Base-by-base conservation (phyloP, 257 asterid species). In the Salvia hispanica region DNA sequence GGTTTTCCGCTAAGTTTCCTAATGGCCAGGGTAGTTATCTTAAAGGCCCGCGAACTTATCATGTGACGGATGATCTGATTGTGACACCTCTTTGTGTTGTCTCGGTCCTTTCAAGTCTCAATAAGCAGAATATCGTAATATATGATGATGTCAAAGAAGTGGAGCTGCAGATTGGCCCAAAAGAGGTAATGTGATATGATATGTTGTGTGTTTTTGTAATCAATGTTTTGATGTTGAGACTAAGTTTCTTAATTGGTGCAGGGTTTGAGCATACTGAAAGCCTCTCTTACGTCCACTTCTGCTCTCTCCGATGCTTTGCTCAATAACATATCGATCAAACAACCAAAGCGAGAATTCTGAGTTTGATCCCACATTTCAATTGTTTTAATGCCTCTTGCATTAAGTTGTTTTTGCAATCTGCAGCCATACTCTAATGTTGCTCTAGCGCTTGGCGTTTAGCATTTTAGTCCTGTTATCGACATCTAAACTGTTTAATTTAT, bases 61-160 rank as follows among this genome's bases (percentile, higher is more conserved):
- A 13, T 1, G 47, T 58, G 48, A 58, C 4, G 6, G 57, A 51
- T 16, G 57, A 51, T 51, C 18, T 64, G 3, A 47, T 15, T 3
- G 13, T 62, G 1, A 44, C 55, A 0, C 67, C 43, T 28, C 45
- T 34, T 16, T 11, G 58, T 13, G 5, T 9, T 45, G 14, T 6
- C 4, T 34, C 66, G 0, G 15, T 13, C 58, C 11, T 45, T 16
- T 44, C 73, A 3, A 11, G n/a, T 34, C 25, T 69, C 10, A 34
- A 7, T 2, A 2, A 10, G 9, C n/a, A 45, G 28, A 18, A 34
- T 6, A 16, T 69, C 33, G 40, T 42, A 0, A 2, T 69, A 2
- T 69, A 65, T 33, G 73, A 57, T 44, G 57, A 34, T 34, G 37
- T 69, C 10, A 37, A 45, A 44, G 58, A 69, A 45, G 21, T 69